These are phyloP conservation scores for Teunomyces aglyptinius DNA, from an alignment of 805 yeast species.

Conservation along the genomic window DNA sequence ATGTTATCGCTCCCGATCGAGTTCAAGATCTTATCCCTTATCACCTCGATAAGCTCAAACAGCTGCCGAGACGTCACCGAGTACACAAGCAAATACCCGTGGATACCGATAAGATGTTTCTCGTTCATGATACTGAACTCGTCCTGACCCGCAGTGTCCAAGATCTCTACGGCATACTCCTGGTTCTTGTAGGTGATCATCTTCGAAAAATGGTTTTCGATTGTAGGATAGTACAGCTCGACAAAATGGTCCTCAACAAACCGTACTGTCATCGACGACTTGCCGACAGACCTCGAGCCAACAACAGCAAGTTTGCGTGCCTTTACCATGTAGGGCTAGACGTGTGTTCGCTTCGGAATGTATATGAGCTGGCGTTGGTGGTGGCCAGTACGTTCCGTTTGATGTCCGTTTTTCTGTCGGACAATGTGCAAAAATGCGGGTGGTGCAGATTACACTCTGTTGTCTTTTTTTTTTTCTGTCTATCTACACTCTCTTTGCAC, in stretches of 20 bases:
- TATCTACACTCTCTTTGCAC: neutral
- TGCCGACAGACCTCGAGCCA: conserved; percentile 86
- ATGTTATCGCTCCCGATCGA: conserved; percentile 50
- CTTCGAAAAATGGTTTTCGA: conserved; percentile 80
- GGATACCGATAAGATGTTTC: conserved; percentile 75
- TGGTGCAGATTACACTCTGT: neutral
- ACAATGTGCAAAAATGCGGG: neutral
- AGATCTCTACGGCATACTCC: conserved; percentile 76
- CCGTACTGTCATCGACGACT: conserved; percentile 80
- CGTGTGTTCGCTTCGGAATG: neutral
- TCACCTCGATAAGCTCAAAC: conserved; percentile 70
- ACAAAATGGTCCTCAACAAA: conserved; percentile 87
- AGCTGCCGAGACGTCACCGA: conserved; percentile 76
- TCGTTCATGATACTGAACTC: conserved; percentile 80
- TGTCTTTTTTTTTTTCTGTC: neutral
- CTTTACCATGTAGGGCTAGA: conserved; percentile 31
- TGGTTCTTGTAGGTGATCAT: conserved; percentile 65
- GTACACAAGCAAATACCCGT: conserved; percentile 80
- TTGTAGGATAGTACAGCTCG: conserved; percentile 88
- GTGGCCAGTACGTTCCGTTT: neutral
- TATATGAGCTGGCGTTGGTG: neutral
- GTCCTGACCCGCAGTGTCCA: conserved; percentile 94
- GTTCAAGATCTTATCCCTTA: conserved; percentile 81
- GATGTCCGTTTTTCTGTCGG: neutral
- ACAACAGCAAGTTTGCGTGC: conserved; percentile 81